A percentile compares a stretch with the other conserved stretches of the same genome.
phyloP scores from a whole-genome alignment of 805 yeast genomes.

The Cyberlindnera bimundalis region DNA sequence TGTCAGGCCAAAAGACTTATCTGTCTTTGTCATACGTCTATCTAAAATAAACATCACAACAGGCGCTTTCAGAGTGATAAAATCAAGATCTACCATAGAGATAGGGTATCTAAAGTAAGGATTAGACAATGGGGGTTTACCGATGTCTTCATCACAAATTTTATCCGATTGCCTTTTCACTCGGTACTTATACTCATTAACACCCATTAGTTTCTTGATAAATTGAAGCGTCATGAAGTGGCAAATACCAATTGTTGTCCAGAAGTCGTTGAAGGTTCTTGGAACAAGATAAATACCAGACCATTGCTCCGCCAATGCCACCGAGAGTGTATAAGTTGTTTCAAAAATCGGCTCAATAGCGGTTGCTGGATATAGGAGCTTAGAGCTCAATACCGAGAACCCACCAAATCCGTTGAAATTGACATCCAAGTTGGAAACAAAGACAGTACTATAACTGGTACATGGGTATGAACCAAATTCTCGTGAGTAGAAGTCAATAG shows the following conservation, averaged over 20 bases:
- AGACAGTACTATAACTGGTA: slow-evolving; percentile 72
- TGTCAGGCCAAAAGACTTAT: slow-evolving; percentile 86
- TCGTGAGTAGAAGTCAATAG: slow-evolving; percentile 76
- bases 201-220: slow-evolving; percentile 69
- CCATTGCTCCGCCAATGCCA: slow-evolving; percentile 85
- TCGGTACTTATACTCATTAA: slow-evolving; percentile 73
- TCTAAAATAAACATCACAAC: slow-evolving; percentile 81
- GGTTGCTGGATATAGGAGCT: slow-evolving; percentile 65
- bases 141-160: slow-evolving; percentile 71
- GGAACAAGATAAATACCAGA: slow-evolving; percentile 90
- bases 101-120: slow-evolving; percentile 69
- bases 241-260: slow-evolving; percentile 88
- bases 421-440: slow-evolving; percentile 55
- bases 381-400: slow-evolving; percentile 55
- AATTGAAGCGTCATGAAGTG: slow-evolving; percentile 78
- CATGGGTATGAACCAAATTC: slow-evolving; percentile 95
- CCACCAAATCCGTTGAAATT: slow-evolving; percentile 70
- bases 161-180: slow-evolving; percentile 61
- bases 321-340: slow-evolving; percentile 63
- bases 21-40: slow-evolving; percentile 92
- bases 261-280: slow-evolving; percentile 67
- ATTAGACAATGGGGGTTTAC: slow-evolving; percentile 74
- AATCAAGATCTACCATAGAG: slow-evolving; percentile 55
- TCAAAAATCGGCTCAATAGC: slow-evolving; percentile 75
- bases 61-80: slow-evolving; percentile 79